phyloP scores from a whole-genome alignment of 805 yeast species.

The Candida ficus region DNA sequence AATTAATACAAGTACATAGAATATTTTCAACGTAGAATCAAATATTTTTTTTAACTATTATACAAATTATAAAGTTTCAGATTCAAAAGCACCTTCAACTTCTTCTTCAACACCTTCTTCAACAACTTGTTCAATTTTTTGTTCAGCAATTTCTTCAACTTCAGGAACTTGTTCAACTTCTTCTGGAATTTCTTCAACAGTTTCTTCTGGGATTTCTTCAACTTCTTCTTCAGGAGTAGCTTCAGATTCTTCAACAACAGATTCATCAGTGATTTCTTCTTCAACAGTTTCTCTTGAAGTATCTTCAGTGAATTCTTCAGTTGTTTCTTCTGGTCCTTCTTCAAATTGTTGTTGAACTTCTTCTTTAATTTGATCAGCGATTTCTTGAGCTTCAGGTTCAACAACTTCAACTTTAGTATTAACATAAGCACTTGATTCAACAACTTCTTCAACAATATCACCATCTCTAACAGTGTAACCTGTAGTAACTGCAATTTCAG shows the following conservation, averaged over 20 bases:
- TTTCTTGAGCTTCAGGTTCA: no score
- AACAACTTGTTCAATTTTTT: no score
- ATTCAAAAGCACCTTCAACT: not conserved
- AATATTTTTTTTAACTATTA: not conserved
- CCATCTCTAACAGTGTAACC: slow-evolving; percentile 16
- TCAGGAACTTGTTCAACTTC: not conserved
- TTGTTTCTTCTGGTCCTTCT: not conserved
- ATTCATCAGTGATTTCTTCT: not conserved
- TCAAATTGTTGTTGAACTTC: not conserved
- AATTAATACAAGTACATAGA: no score
- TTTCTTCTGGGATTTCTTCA: not conserved
- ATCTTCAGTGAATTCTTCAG: not conserved
- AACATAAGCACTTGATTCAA: slow-evolving; percentile 9
- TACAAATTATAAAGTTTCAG: not conserved
- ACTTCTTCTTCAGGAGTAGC: not conserved
- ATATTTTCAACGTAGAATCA: no score
- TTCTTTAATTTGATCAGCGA: slow-evolving; percentile 22
- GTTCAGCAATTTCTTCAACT: not conserved
- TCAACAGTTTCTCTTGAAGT: not conserved
- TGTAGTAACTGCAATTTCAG: slow-evolving; percentile 4
- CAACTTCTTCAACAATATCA: slow-evolving; percentile 18
- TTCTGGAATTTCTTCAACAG: not conserved
- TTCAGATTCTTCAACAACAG: no score
- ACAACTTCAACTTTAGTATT: slow-evolving; percentile 1
- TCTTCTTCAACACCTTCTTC: not conserved